Evolutionary conservation across 768 basidiomycete genomes (phyloP), one percentile per base, ranked within the genome.

Genomic region (Mycena capillaripes): DNA sequence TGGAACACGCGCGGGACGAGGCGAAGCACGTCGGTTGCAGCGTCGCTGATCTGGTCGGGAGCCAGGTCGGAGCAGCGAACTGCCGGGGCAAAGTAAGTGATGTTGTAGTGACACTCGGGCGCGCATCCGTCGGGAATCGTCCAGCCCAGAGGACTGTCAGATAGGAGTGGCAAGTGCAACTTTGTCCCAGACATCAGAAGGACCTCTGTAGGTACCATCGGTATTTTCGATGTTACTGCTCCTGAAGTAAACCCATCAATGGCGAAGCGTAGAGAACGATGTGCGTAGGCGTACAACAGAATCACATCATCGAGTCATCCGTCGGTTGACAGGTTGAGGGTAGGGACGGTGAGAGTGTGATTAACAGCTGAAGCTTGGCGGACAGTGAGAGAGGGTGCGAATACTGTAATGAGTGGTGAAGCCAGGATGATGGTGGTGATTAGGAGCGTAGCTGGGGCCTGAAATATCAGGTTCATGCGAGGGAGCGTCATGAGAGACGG

Each of bases 111-210:
- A 60, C 71, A 72, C 38, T 66, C 71, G 11, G 71, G 60, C 1
- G 59, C 38, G 25, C 66, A 72, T 36, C 71, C 71, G 7, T 60
- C 40, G 6, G 71, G 71, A 10, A 72, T 72, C 17, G 71, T 4
- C 66, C 71, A 72, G 11, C 59, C 66, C 4, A 72, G 58, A 6
- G 60, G n/a, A 21, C 32, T 52, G 7, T 38, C n/a, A 1, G 66
- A 67, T 10, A 68, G 32, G 7, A 72, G 34, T 25, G 46, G 50
- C 23, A 23, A 72, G 60, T 0, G 60, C 71, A 9, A 65, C 53
- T 58, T 62, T 67, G 42, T 72, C 61, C 66, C 60, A 72, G 21
- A 34, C 38, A 4, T n/a, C 32, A 9, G 66, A 32, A 14, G 32
- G n/a, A 23, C 50, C 5, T 7, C 59, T 60, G 17, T 36, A 38